phyloP scores from a whole-genome alignment of 495 filamentous ascomycete species.

The Daldinia concentrica region DNA sequence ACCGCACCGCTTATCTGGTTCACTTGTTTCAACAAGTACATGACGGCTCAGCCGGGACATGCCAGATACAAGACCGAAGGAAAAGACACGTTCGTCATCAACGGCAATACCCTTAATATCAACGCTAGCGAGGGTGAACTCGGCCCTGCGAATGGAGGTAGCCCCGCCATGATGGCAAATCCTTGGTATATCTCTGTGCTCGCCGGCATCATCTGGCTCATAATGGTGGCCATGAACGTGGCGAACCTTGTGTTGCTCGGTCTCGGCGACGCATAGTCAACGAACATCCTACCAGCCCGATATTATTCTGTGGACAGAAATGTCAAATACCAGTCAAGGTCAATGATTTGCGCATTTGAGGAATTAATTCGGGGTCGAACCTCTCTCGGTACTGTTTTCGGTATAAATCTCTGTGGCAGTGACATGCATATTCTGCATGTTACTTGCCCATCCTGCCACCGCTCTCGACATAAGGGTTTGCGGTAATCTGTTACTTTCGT shows the following conservation, averaged over 20 bases:
- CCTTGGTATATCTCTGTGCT: constrained; percentile 63
- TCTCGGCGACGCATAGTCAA: constrained; percentile 54
- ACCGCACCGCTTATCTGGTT: constrained; percentile 87
- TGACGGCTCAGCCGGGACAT: constrained; percentile 68
- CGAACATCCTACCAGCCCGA: background rate
- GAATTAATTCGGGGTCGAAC: background rate
- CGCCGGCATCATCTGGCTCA: constrained; percentile 69
- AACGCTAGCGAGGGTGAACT: constrained; percentile 31
- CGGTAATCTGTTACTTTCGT: background rate
- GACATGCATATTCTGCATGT: background rate
- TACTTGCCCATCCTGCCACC: background rate
- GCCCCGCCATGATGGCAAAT: constrained; percentile 68
- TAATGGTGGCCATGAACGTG: constrained; percentile 78
- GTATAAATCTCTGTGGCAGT: background rate
- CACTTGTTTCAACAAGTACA: constrained; percentile 81
- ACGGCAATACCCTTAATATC: constrained; percentile 14
- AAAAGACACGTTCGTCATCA: constrained; percentile 24
- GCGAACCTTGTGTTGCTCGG: constrained; percentile 76
- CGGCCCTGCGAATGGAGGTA: constrained; percentile 16
- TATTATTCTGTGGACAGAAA: background rate
- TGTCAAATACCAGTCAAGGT: background rate
- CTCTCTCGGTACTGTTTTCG: background rate
- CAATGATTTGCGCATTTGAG: background rate
- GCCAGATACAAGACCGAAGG: constrained; percentile 49
- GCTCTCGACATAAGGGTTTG: background rate